Conservation (phyloP, 2,329 filamentous ascomycete genomes). For the Aspergillus quadrilineatus region DNA sequence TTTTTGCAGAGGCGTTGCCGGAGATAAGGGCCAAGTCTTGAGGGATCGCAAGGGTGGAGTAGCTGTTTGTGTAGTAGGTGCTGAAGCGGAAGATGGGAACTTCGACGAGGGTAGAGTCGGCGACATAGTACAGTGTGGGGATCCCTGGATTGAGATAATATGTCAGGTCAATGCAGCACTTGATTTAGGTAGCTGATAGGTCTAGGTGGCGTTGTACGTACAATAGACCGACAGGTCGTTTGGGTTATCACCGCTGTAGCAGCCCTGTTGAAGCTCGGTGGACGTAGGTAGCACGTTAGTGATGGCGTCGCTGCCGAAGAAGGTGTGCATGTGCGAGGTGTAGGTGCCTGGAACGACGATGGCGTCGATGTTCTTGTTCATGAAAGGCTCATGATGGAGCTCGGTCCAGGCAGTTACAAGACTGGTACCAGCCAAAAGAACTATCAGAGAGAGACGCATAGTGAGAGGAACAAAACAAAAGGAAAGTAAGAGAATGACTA, state of each 20-base stretch:
- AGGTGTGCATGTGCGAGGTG: conserved; percentile 22
- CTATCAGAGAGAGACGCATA: not conserved
- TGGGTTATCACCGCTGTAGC: conserved; percentile 16
- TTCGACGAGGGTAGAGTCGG: conserved; percentile 1
- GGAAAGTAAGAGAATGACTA: not conserved
- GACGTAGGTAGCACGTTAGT: conserved; percentile 16
- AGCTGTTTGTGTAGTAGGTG: conserved; percentile 17
- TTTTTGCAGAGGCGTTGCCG: conserved; percentile 4
- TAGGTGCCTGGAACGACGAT: conserved; percentile 19
- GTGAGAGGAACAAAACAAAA: not conserved
- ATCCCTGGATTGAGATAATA: conserved; percentile 8
- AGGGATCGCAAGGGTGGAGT: conserved; percentile 16
- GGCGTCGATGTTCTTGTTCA: conserved; percentile 24
- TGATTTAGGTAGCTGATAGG: no score
- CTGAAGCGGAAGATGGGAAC: conserved; percentile 17
- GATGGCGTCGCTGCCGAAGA: conserved; percentile 22
- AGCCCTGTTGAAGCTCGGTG: conserved; percentile 17
- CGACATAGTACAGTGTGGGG: conserved; percentile 17
- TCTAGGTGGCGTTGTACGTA: not conserved
- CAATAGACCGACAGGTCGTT: conserved; percentile 22
- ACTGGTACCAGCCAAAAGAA: not conserved
- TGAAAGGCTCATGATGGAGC: conserved; percentile 3
- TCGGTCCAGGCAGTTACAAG: not conserved
- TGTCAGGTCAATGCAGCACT: not conserved
- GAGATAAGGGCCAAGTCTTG: conserved; percentile 16